phyloP scores from a whole-genome alignment of 208 protist genomes.

The Leishmania major region DNA sequence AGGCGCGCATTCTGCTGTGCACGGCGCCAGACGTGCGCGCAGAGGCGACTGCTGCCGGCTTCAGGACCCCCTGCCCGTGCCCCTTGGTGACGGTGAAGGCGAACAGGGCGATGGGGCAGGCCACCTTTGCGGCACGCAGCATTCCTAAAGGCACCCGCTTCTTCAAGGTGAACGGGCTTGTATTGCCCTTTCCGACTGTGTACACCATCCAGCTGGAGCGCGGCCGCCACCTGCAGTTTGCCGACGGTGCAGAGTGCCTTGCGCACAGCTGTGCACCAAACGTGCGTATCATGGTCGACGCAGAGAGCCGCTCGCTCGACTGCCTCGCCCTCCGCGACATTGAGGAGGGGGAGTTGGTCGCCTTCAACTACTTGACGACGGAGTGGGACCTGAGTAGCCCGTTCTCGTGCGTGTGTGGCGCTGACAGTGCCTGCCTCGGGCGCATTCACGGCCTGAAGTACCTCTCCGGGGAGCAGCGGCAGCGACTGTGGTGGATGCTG shows the following conservation, averaged over 20 bases:
- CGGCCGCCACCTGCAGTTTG: slow-evolving; percentile 77
- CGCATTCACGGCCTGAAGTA: slow-evolving; percentile 82
- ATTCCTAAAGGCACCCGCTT: slow-evolving; percentile 75
- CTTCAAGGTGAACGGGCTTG: slow-evolving; percentile 70
- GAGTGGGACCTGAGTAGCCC: slow-evolving; percentile 91
- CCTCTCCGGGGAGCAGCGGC: slow-evolving; percentile 46
- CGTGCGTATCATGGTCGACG: slow-evolving; percentile 80
- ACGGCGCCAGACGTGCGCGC: slow-evolving; percentile 57
- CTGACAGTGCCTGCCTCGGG: slow-evolving; percentile 44
- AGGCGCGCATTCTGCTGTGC: slow-evolving; percentile 59
- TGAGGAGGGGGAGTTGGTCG: slow-evolving; percentile 66
- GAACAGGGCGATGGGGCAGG: slow-evolving; percentile 80
- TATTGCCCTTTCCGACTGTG: slow-evolving; percentile 80
- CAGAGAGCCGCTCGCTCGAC: slow-evolving; percentile 47
- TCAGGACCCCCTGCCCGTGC: slow-evolving; percentile 50
- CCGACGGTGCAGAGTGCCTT: slow-evolving; percentile 83
- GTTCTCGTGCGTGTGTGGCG: slow-evolving; percentile 76
- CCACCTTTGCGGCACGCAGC: slow-evolving; percentile 67
- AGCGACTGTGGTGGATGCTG: slow-evolving; percentile 73
- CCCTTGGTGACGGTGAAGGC: slow-evolving; percentile 60
- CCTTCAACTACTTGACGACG: slow-evolving; percentile 91
- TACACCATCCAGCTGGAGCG: slow-evolving; percentile 81
- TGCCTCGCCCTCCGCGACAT: slow-evolving; percentile 83
- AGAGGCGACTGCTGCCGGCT: slow-evolving; percentile 55
- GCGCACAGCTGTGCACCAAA: slow-evolving; percentile 88